These are phyloP conservation scores for Penicillium nordicum DNA, from an alignment of 2,329 filamentous ascomycete genomes.

Conservation along the genomic window DNA sequence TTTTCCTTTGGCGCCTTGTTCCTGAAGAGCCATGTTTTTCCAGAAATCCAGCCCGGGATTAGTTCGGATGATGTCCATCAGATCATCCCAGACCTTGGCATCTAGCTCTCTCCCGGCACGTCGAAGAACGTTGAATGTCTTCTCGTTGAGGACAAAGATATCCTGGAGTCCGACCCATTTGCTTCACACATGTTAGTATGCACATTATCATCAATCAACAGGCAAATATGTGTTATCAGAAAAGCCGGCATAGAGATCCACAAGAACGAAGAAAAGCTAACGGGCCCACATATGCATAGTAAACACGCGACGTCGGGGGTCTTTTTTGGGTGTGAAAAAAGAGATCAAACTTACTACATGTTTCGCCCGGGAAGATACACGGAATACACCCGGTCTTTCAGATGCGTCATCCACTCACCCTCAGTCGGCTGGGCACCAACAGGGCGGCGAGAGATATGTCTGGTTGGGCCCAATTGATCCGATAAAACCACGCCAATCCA, in stretches of 20 bases:
- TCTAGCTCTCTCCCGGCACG: neutral
- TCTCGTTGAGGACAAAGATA: slow-evolving; percentile 2
- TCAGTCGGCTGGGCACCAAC: neutral
- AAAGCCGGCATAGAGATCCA: no score
- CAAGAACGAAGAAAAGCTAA: neutral
- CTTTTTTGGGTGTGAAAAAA: neutral
- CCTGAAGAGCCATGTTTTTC: slow-evolving; percentile 12
- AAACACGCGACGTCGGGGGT: neutral
- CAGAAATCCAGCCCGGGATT: slow-evolving; percentile 8
- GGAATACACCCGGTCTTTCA: slow-evolving; percentile 9
- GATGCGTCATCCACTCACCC: slow-evolving; percentile 3
- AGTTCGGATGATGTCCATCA: slow-evolving; percentile 3
- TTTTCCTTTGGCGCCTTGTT: slow-evolving; percentile 9
- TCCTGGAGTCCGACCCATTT: slow-evolving; percentile 7
- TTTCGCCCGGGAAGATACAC: slow-evolving; percentile 14
- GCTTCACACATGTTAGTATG: neutral
- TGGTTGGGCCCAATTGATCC: neutral
- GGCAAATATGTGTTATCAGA: neutral
- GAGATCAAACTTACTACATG: slow-evolving; percentile 13
- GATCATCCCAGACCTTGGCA: slow-evolving; percentile 2
- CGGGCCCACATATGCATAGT: neutral
- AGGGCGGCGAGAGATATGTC: slow-evolving; percentile 4
- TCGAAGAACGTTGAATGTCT: neutral
- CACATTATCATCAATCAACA: neutral
- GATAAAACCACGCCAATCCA: slow-evolving; percentile 13